phyloP scores from a whole-genome alignment of 306 rosid genomes.

The Acacia crassicarpa region DNA sequence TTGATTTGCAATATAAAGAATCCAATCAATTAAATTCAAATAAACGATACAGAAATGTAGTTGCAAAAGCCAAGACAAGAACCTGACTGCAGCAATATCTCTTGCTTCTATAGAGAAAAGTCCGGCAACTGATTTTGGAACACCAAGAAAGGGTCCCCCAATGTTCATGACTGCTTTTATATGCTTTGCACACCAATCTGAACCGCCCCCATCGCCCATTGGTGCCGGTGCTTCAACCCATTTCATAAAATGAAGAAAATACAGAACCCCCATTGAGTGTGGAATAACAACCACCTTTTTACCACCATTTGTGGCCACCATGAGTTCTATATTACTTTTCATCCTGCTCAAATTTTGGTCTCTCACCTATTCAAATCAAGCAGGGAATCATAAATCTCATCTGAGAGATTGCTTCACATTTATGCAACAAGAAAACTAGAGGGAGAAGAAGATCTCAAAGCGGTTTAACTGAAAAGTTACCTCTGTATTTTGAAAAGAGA shows the following conservation, averaged over 20 bases:
- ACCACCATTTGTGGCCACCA: slow-evolving; percentile 79
- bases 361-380: slow-evolving; percentile 59
- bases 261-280: slow-evolving; percentile 83
- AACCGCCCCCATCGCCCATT: slow-evolving; percentile 84
- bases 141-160: slow-evolving; percentile 72
- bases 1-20: background rate
- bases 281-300: slow-evolving; percentile 81
- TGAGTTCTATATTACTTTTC: slow-evolving; percentile 72
- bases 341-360: slow-evolving; percentile 77
- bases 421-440: slow-evolving; percentile 1
- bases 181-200: slow-evolving; percentile 85
- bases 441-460: background rate
- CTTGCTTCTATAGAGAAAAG: slow-evolving; percentile 9
- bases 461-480: slow-evolving; percentile 35
- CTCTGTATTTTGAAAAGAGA: slow-evolving; percentile 86
- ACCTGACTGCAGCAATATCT: slow-evolving; percentile 3
- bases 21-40: background rate
- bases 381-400: slow-evolving; percentile 15
- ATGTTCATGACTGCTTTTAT: slow-evolving; percentile 75
- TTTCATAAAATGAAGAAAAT: slow-evolving; percentile 86
- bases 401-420: background rate
- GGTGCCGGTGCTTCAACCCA: slow-evolving; percentile 87
- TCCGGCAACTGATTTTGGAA: background rate
- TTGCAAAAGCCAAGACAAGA: background rate
- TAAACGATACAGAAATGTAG: background rate